Evolutionary conservation across 1,284 basidiomycete genomes (phyloP).

Genomic region (Melampsora larici-populina): DNA sequence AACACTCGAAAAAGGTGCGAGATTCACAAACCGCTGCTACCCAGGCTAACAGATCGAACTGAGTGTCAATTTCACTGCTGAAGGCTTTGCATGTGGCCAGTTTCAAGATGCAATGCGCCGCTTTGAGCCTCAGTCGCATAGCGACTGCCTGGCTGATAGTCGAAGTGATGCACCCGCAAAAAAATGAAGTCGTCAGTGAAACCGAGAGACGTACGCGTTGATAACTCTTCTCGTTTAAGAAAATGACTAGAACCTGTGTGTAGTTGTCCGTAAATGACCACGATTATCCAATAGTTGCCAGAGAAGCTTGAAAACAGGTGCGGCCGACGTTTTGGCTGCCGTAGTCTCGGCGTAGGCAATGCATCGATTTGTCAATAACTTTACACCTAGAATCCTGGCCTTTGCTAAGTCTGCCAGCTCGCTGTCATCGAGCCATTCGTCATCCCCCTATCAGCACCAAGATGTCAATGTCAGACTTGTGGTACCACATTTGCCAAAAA

Average conservation of each 20-base stretch:
- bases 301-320: slow-evolving; percentile 72
- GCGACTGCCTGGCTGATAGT: slow-evolving; percentile 45
- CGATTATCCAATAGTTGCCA: slow-evolving; percentile 64
- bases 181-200: background rate
- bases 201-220: slow-evolving; percentile 19
- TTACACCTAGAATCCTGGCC: slow-evolving; percentile 71
- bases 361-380: slow-evolving; percentile 73
- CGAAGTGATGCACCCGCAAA: background rate
- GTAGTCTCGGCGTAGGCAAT: slow-evolving; percentile 65
- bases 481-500: background rate
- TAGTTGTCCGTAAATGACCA: slow-evolving; percentile 17
- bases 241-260: slow-evolving; percentile 61
- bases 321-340: slow-evolving; percentile 65
- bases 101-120: slow-evolving; percentile 75
- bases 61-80: slow-evolving; percentile 62
- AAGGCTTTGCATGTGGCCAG: slow-evolving; percentile 67
- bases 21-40: slow-evolving; percentile 65
- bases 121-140: slow-evolving; percentile 68
- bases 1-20: background rate
- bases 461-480: background rate
- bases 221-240: background rate
- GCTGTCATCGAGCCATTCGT: slow-evolving; percentile 71
- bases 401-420: slow-evolving; percentile 60
- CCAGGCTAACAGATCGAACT: slow-evolving; percentile 70
- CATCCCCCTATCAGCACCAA: slow-evolving; percentile 49